phyloP scores from a whole-genome alignment of 352 stramenopile genomes.

The Phytopythium montanum region DNA sequence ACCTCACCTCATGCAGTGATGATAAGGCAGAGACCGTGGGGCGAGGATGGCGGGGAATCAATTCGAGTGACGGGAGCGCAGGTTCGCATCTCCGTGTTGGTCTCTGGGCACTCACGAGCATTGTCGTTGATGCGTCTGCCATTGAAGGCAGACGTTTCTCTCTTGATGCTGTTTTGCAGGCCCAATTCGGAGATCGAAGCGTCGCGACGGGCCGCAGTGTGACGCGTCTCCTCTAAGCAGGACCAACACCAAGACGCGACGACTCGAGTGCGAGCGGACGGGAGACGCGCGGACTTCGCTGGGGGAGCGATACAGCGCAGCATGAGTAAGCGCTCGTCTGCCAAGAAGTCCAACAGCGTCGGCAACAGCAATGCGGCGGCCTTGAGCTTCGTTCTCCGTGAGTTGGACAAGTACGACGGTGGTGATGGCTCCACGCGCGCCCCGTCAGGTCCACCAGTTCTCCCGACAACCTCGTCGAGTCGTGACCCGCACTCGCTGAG shows the following conservation, averaged over 20 bases:
- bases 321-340: neutral
- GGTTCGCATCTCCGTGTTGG: neutral
- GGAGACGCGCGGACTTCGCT: neutral
- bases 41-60: neutral
- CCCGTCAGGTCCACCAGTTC: constrained; percentile 2
- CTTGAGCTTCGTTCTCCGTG: constrained; percentile 51
- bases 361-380: constrained; percentile 26
- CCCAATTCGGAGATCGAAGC: neutral
- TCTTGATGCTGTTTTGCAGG: neutral
- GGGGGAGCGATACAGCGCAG: neutral
- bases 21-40: neutral
- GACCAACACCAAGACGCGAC: constrained; percentile 2
- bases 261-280: neutral
- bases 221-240: neutral
- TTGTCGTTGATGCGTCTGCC: neutral
- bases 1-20: neutral
- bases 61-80: neutral
- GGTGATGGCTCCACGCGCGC: constrained; percentile 20
- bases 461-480: neutral
- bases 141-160: neutral
- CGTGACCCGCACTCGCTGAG: neutral
- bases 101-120: neutral
- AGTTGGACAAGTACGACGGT: constrained; percentile 59
- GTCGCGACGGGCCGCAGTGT: constrained; percentile 1
- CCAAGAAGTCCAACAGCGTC: neutral